Conservation (phyloP, 73 alveolate species). For the Uronychia binucleata region DNA sequence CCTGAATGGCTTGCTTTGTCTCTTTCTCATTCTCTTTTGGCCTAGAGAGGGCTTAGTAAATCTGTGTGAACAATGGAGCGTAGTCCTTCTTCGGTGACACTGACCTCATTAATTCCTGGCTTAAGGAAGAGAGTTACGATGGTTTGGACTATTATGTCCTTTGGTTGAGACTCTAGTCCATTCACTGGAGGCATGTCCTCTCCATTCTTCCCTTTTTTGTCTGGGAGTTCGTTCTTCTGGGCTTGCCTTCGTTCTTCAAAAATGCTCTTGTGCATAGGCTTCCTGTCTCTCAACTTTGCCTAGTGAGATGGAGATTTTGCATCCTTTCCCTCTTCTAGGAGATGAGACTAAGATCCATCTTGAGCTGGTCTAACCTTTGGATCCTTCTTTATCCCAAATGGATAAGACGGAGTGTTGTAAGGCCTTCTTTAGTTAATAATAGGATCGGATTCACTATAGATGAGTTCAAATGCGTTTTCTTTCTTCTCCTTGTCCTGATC, state of each 20-base stretch:
- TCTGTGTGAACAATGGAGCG: not conserved
- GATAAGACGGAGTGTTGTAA: conserved; percentile 28
- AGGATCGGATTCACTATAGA: conserved; percentile 49
- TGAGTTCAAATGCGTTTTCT: conserved; percentile 51
- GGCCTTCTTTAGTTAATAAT: conserved; percentile 36
- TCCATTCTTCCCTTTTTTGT: not conserved
- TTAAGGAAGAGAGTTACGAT: not conserved
- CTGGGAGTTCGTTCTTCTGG: not conserved
- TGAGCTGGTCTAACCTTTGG: not conserved
- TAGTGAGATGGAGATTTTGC: not conserved
- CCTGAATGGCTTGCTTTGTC: not conserved
- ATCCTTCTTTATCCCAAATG: conserved; percentile 6
- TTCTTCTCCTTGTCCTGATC: not conserved
- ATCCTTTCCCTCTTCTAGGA: not conserved
- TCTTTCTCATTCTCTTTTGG: not conserved
- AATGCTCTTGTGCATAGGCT: not conserved
- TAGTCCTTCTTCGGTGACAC: not conserved
- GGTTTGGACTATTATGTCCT: not conserved
- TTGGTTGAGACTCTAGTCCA: too few species aligned
- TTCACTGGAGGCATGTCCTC: too few species aligned
- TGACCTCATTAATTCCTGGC: not conserved
- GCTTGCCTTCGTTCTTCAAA: not conserved
- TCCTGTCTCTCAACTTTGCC: not conserved
- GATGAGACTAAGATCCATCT: not conserved
- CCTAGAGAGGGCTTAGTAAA: not conserved